These are phyloP conservation scores for Boechera stricta DNA, from an alignment of 345 rosid species.

Conservation along the genomic window DNA sequence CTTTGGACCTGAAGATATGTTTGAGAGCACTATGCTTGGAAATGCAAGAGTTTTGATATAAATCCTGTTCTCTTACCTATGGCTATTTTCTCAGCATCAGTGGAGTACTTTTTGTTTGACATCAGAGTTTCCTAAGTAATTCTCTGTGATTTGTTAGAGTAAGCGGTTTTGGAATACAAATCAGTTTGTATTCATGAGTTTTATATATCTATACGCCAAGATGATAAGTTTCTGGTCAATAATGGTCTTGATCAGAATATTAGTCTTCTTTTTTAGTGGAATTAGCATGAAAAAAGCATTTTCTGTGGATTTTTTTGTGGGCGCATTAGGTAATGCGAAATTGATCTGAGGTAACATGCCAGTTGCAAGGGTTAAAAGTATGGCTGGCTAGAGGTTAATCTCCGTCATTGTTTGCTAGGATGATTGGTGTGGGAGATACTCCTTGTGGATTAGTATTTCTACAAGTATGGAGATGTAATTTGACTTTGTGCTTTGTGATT, in stretches of 20 bases:
- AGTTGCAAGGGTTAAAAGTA: constrained; percentile 13
- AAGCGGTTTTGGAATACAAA: neutral
- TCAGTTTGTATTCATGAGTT: neutral
- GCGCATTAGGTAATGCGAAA: constrained; percentile 1
- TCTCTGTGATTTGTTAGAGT: neutral
- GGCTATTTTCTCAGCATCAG: constrained; percentile 21
- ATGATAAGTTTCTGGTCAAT: constrained; percentile 28
- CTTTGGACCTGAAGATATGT: neutral
- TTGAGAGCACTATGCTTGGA: neutral
- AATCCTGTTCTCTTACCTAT: constrained; percentile 10
- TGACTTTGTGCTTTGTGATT: constrained; percentile 22
- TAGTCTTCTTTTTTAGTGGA: constrained; percentile 11
- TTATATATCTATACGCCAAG: neutral
- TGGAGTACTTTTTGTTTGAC: neutral
- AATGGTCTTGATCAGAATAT: constrained; percentile 29
- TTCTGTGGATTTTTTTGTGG: constrained; percentile 5
- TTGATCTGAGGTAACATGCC: neutral
- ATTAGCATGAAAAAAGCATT: neutral
- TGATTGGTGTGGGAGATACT: constrained; percentile 8
- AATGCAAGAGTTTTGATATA: neutral
- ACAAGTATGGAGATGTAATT: neutral
- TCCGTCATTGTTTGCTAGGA: neutral
- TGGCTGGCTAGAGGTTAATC: constrained; percentile 20
- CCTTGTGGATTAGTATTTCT: constrained; percentile 2
- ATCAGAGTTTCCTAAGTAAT: neutral